Base-by-base conservation (phyloP, 2,329 filamentous ascomycete species). In the Aspergillus brunneoviolaceus region DNA sequence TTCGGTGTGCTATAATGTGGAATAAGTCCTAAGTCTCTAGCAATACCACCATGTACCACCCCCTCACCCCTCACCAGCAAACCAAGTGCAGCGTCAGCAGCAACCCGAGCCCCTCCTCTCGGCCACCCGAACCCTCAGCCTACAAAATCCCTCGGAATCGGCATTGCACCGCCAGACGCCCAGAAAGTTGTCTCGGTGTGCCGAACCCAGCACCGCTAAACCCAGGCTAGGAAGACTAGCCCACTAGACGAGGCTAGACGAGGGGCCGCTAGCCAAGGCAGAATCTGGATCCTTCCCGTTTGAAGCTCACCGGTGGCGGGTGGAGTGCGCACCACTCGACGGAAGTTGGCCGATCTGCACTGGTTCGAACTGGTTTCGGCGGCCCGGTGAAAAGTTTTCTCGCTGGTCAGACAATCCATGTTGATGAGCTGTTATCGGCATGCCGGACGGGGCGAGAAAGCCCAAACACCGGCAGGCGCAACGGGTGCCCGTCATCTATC, bases 281-380 rank as follows among this genome's bases (percentile, higher is more conserved):
- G 55, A 50, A 25, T 27, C 25, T 39, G 19, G n/a, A 31, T 48
- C 59, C 55, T 31, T 58, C 59, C 59, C 59, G 55, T 54, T 60
- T 60, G 45, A 12, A 54, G 59, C 59, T 60, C 59, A 60, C 59
- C 59, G 59, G 27, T 39, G 35, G 35, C 27, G 27, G 27, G 58
- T 60, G 58, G 58, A 60, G 33, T 4, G 33, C 33, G 12, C 33
- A 29, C 33, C 33, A 35, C 33, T 29, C 39, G 39, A 4, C 39
- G 39, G 39, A 45, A 45, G 14, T 45, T 45, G 39, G 39, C 39
- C 39, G 39, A 19, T 45, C 39, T 45, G 39, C 14, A 45, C 16
- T 7, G 27, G 39, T 4, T 16, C 16, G 14, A 29, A 45, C 39
- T 45, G 39, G 5, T 50, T 49, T 49, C 55, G 48, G 39, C 16